Conservation (phyloP, 108 stramenopile species). For the Pseudonitzschia multistriata region DNA sequence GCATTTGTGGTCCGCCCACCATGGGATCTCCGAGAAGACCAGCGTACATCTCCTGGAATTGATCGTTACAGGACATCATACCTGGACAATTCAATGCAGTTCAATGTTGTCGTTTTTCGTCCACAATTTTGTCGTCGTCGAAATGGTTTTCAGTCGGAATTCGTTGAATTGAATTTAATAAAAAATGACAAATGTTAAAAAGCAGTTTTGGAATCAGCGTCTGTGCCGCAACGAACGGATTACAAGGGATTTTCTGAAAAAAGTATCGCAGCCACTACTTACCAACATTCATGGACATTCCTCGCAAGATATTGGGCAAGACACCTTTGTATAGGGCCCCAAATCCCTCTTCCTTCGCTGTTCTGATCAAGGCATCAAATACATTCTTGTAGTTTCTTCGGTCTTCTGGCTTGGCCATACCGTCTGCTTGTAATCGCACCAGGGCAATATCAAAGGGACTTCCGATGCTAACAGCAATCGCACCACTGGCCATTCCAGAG, state of each 20-base stretch:
- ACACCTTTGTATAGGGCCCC: constrained; percentile 93
- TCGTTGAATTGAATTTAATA: too few relatives aligned
- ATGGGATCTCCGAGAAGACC: constrained; percentile 73
- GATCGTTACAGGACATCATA: constrained; percentile 99
- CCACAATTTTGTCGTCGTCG: neutral
- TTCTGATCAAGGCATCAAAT: constrained; percentile 90
- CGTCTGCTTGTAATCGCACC: constrained; percentile 94
- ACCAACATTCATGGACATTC: constrained; percentile 98
- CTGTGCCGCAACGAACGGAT: too few relatives aligned
- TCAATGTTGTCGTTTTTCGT: neutral
- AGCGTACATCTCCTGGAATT: constrained; percentile 91
- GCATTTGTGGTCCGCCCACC: constrained; percentile 72
- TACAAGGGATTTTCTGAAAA: too few relatives aligned
- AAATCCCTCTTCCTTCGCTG: constrained; percentile 91
- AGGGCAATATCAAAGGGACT: constrained; percentile 98
- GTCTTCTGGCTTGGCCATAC: constrained; percentile 85
- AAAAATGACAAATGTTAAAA: too few relatives aligned
- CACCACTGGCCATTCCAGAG: constrained; percentile 92
- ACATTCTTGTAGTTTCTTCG: constrained; percentile 98
- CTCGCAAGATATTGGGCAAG: constrained; percentile 92
- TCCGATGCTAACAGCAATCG: constrained; percentile 95
- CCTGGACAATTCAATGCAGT: constrained; percentile 15
- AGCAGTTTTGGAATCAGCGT: too few relatives aligned
- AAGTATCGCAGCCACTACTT: neutral
- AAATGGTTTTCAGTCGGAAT: neutral